Percentiles rank a stretch among this genome's conserved stretches.
phyloP scores from a whole-genome alignment of 306 rosid genomes.

The Fagus crenata region DNA sequence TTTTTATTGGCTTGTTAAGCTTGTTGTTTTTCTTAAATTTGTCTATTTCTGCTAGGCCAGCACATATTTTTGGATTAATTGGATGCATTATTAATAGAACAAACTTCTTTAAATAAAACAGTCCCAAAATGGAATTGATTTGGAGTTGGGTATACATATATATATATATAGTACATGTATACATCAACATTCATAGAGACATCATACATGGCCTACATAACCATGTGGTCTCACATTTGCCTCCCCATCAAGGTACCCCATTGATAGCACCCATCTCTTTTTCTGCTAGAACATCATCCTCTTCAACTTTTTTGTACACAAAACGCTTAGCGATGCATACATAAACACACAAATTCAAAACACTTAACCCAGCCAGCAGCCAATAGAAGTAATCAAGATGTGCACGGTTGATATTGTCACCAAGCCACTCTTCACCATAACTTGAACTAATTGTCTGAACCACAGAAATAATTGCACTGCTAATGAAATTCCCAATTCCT shows the following conservation, averaged over 20 bases:
- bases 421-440: slow-evolving; percentile 31
- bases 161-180: no score
- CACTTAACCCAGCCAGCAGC: slow-evolving; percentile 40
- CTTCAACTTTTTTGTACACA: slow-evolving; percentile 37
- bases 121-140: no score
- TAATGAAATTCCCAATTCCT: slow-evolving; percentile 38
- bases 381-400: slow-evolving; percentile 44
- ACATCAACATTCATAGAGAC: no score
- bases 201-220: no score
- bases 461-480: slow-evolving; percentile 23
- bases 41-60: no score
- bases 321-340: slow-evolving; percentile 27
- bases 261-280: no score
- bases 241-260: background rate
- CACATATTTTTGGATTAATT: no score
- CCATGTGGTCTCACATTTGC: background rate
- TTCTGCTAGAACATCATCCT: background rate
- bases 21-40: no score
- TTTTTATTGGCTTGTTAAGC: no score
- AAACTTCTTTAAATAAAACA: no score
- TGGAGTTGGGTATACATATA: no score
- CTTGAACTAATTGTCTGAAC: slow-evolving; percentile 18
- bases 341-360: slow-evolving; percentile 31
- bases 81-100: no score
- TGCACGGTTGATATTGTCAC: slow-evolving; percentile 40